Percentiles rank a stretch among this genome's conserved stretches.
phyloP scores from a whole-genome alignment of 768 basidiomycete genomes.

The Macrolepiota fuliginosa region DNA sequence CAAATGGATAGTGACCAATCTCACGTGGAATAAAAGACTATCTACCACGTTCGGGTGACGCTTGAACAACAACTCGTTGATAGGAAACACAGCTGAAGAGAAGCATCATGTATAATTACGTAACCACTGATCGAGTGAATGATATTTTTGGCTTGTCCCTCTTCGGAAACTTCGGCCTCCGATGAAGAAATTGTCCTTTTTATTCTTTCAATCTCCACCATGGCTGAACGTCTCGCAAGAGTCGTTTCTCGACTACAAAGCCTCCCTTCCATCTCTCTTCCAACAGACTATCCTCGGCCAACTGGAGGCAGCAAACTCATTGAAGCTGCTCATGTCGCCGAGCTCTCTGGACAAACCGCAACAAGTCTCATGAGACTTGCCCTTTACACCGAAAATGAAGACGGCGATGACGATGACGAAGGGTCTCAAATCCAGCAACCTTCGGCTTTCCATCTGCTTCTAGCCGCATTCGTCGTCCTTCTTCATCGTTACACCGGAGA shows the following conservation, averaged over 20 bases:
- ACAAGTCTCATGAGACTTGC: slow-evolving; percentile 82
- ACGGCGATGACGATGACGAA: slow-evolving; percentile 47
- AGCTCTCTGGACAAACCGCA: slow-evolving; percentile 73
- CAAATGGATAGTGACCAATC: too few species aligned
- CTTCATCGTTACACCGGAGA: slow-evolving; percentile 96
- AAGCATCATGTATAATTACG: not conserved
- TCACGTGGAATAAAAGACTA: too few species aligned
- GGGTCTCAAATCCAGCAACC: slow-evolving; percentile 43
- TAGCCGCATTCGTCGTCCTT: slow-evolving; percentile 89
- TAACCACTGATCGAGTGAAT: slow-evolving; percentile 15
- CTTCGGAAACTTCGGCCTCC: slow-evolving; percentile 3
- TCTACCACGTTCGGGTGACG: too few species aligned
- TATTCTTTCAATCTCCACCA: slow-evolving; percentile 17
- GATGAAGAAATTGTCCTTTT: not conserved
- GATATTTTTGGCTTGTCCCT: slow-evolving; percentile 10
- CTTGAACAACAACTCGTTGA: too few species aligned
- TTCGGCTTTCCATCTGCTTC: slow-evolving; percentile 87
- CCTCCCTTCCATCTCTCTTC: slow-evolving; percentile 86
- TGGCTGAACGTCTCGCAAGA: slow-evolving; percentile 50
- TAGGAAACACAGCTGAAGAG: too few species aligned
- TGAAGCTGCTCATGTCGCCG: slow-evolving; percentile 74
- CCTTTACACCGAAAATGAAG: slow-evolving; percentile 60
- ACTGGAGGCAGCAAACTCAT: slow-evolving; percentile 72
- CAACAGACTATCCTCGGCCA: slow-evolving; percentile 93
- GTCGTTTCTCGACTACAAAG: slow-evolving; percentile 70